phyloP scores from a whole-genome alignment of 1,139 yeast species.

The Lodderomyces orthopsilosis region DNA sequence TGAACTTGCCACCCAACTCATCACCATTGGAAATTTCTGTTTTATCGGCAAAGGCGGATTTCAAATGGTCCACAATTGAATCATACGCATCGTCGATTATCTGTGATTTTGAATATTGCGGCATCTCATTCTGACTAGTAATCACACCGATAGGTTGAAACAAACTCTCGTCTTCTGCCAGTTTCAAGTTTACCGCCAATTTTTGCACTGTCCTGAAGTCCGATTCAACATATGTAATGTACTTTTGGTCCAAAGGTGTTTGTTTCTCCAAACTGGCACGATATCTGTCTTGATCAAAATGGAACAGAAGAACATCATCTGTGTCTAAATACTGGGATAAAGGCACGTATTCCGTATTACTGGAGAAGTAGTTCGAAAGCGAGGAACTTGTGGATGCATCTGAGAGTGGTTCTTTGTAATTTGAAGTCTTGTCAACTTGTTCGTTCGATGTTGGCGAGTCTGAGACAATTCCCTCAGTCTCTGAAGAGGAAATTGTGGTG shows the following conservation, averaged over 20 bases:
- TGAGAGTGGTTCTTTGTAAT: background rate
- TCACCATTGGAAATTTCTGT: background rate
- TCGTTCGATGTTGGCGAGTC: conserved; percentile 9
- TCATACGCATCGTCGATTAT: conserved; percentile 30
- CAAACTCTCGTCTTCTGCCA: background rate
- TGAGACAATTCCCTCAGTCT: conserved; percentile 30
- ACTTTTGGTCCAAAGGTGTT: conserved; percentile 20
- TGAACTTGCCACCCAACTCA: conserved; percentile 5
- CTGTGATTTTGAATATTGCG: conserved; percentile 9
- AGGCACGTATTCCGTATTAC: background rate
- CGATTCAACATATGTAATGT: conserved; percentile 29
- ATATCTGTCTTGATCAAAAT: conserved; percentile 28
- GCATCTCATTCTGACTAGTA: conserved; percentile 17
- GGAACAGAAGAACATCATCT: conserved; percentile 27
- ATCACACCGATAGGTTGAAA: conserved; percentile 35
- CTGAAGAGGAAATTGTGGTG: conserved; percentile 24
- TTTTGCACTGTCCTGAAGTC: conserved; percentile 35
- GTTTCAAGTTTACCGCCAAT: conserved; percentile 13
- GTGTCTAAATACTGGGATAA: conserved; percentile 37
- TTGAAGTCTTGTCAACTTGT: background rate
- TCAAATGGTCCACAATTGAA: conserved; percentile 12
- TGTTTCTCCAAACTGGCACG: conserved; percentile 21
- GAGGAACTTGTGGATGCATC: background rate
- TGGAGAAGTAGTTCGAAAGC: background rate
- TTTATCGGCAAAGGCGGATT: background rate